Base-by-base conservation (phyloP, 768 basidiomycete species). In the Macrolepiota fuliginosa region DNA sequence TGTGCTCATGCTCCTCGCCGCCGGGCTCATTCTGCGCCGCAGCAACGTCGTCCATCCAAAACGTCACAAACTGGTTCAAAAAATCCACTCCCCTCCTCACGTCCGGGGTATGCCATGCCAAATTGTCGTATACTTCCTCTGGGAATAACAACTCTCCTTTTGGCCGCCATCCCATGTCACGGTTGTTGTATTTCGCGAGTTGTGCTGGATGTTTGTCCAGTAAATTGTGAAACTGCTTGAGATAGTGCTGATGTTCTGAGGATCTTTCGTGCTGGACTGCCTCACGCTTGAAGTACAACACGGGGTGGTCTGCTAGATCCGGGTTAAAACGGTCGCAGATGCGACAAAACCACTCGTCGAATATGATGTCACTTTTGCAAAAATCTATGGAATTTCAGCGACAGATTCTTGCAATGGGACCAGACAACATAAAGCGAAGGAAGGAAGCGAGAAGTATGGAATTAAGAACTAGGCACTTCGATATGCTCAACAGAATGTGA, bases 291-390 rank as follows among this genome's bases (percentile, higher is more conserved):
- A 42, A 53, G 12, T 47, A 55, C 13, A 61, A 40, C 19, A 55
- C 36, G 3, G 60, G 60, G 36, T 49, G 49, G 29, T 22, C 47
- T 27, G 22, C 6, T 17, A 22, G 46, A n/a, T 54, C 4, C 29
- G 19, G 45, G 22, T 45, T n/a, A 35, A 55, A 61, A 27, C 53
- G 60, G 42, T 54, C 35, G 29, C 60, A 61, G 32, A 55, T 17
- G 13, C 60, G 60, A 24, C 60, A 61, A 40, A 55, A 49, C 52
- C 52, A 61, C 54, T 61, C 53, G 60, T 61, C 54, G 32, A 11
- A 27, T 15, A 13, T n/a, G 36, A 61, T 55, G 45, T 61, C 60
- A 37, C 45, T 55, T 25, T 45, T 36, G n/a, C 32, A 55, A 24
- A 61, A 61, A 29, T 59, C 58, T 59, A 29, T 24, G 29, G 2